phyloP scores from a whole-genome alignment of 2,329 filamentous ascomycete species.

The Penicillium polonicum region DNA sequence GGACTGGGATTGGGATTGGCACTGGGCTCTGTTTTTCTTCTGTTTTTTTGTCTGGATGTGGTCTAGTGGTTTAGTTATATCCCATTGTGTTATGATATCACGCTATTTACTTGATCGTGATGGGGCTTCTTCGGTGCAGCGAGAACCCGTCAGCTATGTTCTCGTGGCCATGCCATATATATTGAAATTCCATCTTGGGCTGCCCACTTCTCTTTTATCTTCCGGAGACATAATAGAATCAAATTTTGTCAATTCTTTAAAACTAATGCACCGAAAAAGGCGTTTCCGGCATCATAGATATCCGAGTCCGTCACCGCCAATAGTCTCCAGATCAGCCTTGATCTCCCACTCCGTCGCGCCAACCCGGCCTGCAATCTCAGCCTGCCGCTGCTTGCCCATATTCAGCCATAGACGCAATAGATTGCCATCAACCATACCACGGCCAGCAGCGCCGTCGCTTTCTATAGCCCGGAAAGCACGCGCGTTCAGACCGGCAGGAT shows the following conservation, averaged over 20 bases:
- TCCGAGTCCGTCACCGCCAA: conserved; percentile 63
- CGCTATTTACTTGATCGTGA: conserved; percentile 16
- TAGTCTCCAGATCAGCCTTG: conserved; percentile 65
- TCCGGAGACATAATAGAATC: not conserved
- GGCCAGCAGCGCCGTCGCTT: conserved; percentile 50
- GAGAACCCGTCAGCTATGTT: conserved; percentile 1
- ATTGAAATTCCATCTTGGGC: conserved; percentile 10
- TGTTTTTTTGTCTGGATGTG: not conserved
- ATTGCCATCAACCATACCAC: conserved; percentile 75
- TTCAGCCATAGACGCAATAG: conserved; percentile 73
- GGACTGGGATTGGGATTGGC: not conserved
- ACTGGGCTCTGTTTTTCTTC: not conserved
- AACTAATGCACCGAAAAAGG: not conserved
- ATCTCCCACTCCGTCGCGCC: conserved; percentile 68
- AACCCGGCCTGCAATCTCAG: conserved; percentile 71
- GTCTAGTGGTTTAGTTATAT: conserved; percentile 24
- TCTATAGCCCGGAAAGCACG: conserved; percentile 67
- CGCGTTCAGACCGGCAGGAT: conserved; percentile 78
- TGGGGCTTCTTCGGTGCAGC: not conserved
- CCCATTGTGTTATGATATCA: conserved; percentile 30
- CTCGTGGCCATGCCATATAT: conserved; percentile 1
- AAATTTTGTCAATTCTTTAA: not conserved
- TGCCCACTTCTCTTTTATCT: not conserved
- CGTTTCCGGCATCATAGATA: conserved; percentile 32
- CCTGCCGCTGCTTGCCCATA: conserved; percentile 66